Evolutionary conservation across 2,329 filamentous ascomycete species (phyloP).

Genomic region (Knoxdaviesia capensis): DNA sequence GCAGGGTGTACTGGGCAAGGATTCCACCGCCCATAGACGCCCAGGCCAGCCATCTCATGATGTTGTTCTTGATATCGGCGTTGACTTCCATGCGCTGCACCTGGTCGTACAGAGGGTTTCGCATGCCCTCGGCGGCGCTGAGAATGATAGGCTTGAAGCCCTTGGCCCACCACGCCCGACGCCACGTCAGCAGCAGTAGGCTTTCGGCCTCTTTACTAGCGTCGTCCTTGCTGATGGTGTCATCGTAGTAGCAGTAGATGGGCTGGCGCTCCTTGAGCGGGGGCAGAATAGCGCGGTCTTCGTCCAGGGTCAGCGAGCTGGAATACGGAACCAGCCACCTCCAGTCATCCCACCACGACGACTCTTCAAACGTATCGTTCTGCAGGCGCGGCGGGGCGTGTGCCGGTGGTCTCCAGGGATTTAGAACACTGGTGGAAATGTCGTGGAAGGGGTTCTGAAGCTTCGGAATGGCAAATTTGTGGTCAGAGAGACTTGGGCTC

Average conservation of each 20-base stretch:
- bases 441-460: conserved; percentile 19
- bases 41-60: conserved; percentile 85
- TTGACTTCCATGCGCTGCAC: conserved; percentile 44
- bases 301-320: conserved; percentile 57
- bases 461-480: conserved; percentile 27
- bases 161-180: conserved; percentile 86
- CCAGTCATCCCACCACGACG: conserved; percentile 75
- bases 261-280: conserved; percentile 48
- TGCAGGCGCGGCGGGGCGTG: conserved; percentile 56
- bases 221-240: conserved; percentile 38
- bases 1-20: conserved; percentile 55
- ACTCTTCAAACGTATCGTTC: conserved; percentile 60
- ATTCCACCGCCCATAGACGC: conserved; percentile 74
- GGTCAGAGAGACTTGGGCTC: conserved; percentile 27
- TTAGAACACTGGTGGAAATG: conserved; percentile 28
- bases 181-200: conserved; percentile 66
- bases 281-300: conserved; percentile 67
- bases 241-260: conserved; percentile 85
- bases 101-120: conserved; percentile 58
- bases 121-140: conserved; percentile 59
- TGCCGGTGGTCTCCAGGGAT: conserved; percentile 47
- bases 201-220: conserved; percentile 53
- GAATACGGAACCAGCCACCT: conserved; percentile 79
- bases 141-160: conserved; percentile 77
- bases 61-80: conserved; percentile 41